These are phyloP conservation scores for Aspergillus uvarum DNA, from an alignment of 2,329 filamentous ascomycete species.

Conservation along the genomic window DNA sequence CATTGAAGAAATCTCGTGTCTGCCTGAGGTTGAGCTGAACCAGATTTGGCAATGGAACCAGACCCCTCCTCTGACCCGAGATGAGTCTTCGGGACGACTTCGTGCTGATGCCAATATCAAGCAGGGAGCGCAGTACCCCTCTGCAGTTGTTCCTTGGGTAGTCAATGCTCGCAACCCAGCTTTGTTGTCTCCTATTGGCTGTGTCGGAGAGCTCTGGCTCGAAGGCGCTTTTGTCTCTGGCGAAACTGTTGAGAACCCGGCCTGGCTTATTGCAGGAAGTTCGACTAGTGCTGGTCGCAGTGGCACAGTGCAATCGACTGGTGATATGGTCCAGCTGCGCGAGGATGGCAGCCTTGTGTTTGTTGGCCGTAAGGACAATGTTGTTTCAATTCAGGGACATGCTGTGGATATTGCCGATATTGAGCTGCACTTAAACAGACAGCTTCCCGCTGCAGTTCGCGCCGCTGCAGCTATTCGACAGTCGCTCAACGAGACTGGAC, in stretches of 20 bases:
- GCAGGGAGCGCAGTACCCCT: constrained; percentile 36
- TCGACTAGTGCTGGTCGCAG: constrained; percentile 28
- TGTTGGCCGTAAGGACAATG: constrained; percentile 36
- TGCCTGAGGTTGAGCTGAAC: constrained; percentile 40
- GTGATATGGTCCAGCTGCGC: constrained; percentile 32
- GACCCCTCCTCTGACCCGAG: constrained; percentile 35
- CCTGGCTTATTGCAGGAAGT: constrained; percentile 37
- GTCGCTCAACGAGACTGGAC: constrained; percentile 6
- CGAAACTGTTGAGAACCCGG: constrained; percentile 23
- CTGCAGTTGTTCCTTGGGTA: constrained; percentile 29
- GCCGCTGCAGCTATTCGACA: constrained; percentile 31
- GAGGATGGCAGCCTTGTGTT: constrained; percentile 32
- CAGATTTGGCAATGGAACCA: constrained; percentile 48
- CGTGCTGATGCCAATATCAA: constrained; percentile 23
- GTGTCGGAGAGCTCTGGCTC: constrained; percentile 41
- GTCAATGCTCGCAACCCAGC: constrained; percentile 33
- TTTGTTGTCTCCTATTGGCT: constrained; percentile 44
- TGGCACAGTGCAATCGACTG: constrained; percentile 31
- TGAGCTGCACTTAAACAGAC: constrained; percentile 37
- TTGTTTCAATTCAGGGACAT: constrained; percentile 38
- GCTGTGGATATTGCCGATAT: constrained; percentile 43
- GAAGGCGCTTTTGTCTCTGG: constrained; percentile 38
- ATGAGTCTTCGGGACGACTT: constrained; percentile 26
- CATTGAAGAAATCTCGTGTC: constrained; percentile 38
- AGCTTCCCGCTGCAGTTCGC: constrained; percentile 34